phyloP scores from a whole-genome alignment of 1,139 yeast genomes.

The Pichia sp. region DNA sequence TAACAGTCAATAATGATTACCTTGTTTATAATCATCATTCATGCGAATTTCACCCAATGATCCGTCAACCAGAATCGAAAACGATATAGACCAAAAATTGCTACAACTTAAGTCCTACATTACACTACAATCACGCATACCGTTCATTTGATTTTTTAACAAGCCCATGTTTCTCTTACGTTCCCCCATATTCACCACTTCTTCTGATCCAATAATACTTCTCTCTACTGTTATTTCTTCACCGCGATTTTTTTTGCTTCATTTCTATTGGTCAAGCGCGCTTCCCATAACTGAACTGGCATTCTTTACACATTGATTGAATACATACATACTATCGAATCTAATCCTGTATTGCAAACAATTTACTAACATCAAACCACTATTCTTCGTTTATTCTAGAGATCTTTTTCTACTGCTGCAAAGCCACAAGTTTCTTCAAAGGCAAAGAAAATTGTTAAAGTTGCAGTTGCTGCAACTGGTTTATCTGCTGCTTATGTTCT shows the following conservation, averaged over 20 bases:
- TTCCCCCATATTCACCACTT: background rate
- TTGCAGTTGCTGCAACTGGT: conserved; percentile 63
- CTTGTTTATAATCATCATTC: too few relatives aligned
- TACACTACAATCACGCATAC: background rate
- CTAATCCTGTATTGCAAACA: background rate
- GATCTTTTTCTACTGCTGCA: conserved; percentile 28
- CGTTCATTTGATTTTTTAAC: background rate
- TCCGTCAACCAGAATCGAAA: too few relatives aligned
- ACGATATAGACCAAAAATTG: too few relatives aligned
- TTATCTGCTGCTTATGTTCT: conserved; percentile 66
- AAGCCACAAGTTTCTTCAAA: conserved; percentile 34
- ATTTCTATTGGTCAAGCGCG: background rate
- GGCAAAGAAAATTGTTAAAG: conserved; percentile 51
- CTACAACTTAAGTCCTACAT: too few relatives aligned
- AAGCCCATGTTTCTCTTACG: background rate
- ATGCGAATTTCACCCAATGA: too few relatives aligned
- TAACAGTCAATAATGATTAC: too few relatives aligned
- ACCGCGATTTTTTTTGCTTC: conserved; percentile 1
- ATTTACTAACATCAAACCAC: background rate
- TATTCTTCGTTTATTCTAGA: conserved; percentile 15
- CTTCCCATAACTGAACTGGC: background rate
- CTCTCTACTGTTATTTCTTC: background rate
- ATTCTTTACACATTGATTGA: background rate
- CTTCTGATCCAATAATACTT: background rate
- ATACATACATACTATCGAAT: background rate